phyloP scores from a whole-genome alignment of 768 basidiomycete genomes.

The Leccinum barrowsii region DNA sequence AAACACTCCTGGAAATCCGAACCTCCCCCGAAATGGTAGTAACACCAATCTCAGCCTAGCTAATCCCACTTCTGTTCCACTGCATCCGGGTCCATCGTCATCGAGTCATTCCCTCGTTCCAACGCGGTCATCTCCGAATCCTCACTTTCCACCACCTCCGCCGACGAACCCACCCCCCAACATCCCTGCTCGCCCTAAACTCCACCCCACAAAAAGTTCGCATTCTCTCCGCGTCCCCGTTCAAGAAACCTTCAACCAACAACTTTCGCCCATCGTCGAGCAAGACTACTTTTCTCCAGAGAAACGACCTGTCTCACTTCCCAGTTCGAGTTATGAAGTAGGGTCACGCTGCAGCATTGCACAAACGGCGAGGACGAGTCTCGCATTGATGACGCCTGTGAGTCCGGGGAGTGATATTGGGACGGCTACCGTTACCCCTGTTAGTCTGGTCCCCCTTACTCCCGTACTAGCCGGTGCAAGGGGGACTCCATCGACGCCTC shows the following conservation, averaged over 20 bases:
- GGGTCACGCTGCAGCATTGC: conserved; percentile 26
- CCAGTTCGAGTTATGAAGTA: conserved; percentile 23
- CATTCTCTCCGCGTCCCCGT: conserved; percentile 42
- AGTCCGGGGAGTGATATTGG: conserved; percentile 20
- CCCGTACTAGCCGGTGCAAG: conserved; percentile 21
- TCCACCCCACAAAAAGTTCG: conserved; percentile 35
- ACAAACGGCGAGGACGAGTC: conserved; percentile 35
- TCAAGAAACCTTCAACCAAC: conserved; percentile 31
- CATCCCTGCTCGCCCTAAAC: conserved; percentile 29
- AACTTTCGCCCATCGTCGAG: conserved; percentile 65
- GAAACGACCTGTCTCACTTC: conserved; percentile 35
- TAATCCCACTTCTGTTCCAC: not conserved
- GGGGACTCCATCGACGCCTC: conserved; percentile 12
- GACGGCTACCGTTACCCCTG: conserved; percentile 27
- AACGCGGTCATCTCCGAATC: conserved; percentile 26
- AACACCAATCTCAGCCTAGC: conserved; percentile 3
- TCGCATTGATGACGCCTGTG: conserved; percentile 22
- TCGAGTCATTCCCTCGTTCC: conserved; percentile 14
- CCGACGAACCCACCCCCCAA: conserved; percentile 29
- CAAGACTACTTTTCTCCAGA: conserved; percentile 59
- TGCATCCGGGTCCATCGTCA: conserved; percentile 4
- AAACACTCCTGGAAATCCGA: conserved; percentile 8
- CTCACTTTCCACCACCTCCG: conserved; percentile 35
- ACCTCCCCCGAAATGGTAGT: conserved; percentile 2
- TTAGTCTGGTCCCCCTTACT: conserved; percentile 27